Conservation (phyloP, 805 yeast genomes). For the Candida tammaniensis region DNA sequence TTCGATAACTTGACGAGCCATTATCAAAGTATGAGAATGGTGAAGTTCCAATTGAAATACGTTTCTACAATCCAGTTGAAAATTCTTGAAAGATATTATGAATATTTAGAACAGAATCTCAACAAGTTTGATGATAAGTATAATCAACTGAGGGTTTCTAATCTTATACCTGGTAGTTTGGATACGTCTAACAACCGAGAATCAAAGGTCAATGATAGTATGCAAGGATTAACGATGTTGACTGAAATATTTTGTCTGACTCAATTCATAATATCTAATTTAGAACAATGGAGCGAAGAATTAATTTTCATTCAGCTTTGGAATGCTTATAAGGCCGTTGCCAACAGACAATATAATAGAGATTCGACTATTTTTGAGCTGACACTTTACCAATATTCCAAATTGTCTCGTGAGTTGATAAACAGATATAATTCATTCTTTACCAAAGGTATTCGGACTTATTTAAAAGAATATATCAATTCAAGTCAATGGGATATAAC, state of each 20-base stretch:
- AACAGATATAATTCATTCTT: slow-evolving; percentile 29
- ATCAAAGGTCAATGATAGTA: slow-evolving; percentile 15
- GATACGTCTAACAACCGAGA: slow-evolving; percentile 29
- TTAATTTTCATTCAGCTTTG: slow-evolving; percentile 40
- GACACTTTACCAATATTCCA: slow-evolving; percentile 21
- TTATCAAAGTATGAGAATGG: slow-evolving; percentile 48
- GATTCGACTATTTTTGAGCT: slow-evolving; percentile 31
- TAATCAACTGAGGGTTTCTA: slow-evolving; percentile 28
- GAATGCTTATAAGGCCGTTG: slow-evolving; percentile 26
- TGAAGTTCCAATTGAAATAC: slow-evolving; percentile 53
- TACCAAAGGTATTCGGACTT: slow-evolving; percentile 27
- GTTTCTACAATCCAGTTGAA: slow-evolving; percentile 57
- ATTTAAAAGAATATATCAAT: slow-evolving; percentile 36
- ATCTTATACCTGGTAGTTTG: slow-evolving; percentile 33
- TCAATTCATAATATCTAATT: slow-evolving; percentile 23
- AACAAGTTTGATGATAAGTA: slow-evolving; percentile 41
- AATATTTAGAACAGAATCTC: slow-evolving; percentile 38
- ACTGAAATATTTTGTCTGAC: slow-evolving; percentile 35
- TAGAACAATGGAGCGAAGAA: slow-evolving; percentile 39
- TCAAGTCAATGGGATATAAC: slow-evolving; percentile 30
- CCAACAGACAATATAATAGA: slow-evolving; percentile 11
- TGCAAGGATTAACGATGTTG: slow-evolving; percentile 26
- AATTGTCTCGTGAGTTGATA: slow-evolving; percentile 17
- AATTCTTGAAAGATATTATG: slow-evolving; percentile 51
- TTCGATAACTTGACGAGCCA: slow-evolving; percentile 56